Evolutionary conservation across 2,329 filamentous ascomycete genomes (phyloP), one percentile per base, ranked within the genome.

Genomic region (Diaporthe destruens): DNA sequence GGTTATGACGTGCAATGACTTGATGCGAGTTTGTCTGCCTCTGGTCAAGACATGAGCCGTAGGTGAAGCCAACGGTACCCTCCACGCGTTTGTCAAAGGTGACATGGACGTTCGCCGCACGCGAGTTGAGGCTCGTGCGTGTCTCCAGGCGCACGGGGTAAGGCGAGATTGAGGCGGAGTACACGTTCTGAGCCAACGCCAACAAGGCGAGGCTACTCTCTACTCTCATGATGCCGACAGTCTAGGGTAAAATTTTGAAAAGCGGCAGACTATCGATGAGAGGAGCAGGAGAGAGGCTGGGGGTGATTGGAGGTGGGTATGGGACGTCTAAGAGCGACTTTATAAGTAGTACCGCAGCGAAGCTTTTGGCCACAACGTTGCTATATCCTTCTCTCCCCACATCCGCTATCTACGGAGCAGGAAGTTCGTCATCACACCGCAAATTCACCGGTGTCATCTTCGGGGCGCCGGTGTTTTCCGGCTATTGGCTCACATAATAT

Each of bases 51-150:
- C 81, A 83, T 1, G 77, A 75, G 12, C 81, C 81, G 53, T 81
- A 83, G 36, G 79, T 81, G 54, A 81, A 80, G 9, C 77, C 78
- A 42, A 82, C 54, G 14, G 75, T 57, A 1, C 79, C 79, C 0
- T 78, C 77, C 9, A 82, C 63, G 3, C 70, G 72, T 7, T 66
- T 59, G 16, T 76, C 71, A 61, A 76, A 77, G 11, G 75, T 75
- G 12, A 80, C 72, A 66, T 82, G 80, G 59, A 82, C 72, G 68
- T 82, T 82, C 42, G 80, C 78, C 14, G 82, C 76, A 23, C 80
- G 77, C 16, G 80, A 82, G 67, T 76, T 79, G 36, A 81, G 76
- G 36, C 78, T 75, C 6, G 80, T 76, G 16, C 81, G 77, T 2
- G 82, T 83, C 75, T 82, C 80, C 47, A 84, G 79, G 49, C 78